phyloP scores from a whole-genome alignment of 2,329 filamentous ascomycete genomes.

The Fonsecaea pugnacius region DNA sequence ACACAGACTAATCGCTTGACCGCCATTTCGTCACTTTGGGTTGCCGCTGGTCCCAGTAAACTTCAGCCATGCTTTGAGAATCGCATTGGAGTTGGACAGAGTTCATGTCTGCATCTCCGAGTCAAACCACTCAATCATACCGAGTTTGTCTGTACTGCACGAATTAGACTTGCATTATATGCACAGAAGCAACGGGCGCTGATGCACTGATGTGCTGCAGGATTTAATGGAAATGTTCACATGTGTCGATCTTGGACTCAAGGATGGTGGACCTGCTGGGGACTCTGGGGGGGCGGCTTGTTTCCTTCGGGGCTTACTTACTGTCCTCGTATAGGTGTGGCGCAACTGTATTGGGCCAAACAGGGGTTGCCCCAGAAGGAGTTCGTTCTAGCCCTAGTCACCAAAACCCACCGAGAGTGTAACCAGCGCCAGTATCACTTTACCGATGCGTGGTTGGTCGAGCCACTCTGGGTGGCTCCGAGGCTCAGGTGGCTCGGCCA shows the following conservation, averaged over 20 bases:
- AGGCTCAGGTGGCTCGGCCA: background rate
- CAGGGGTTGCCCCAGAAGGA: background rate
- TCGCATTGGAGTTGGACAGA: background rate
- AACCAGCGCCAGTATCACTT: background rate
- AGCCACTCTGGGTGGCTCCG: slow-evolving; percentile 1
- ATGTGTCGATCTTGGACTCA: slow-evolving; percentile 13
- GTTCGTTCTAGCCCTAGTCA: slow-evolving; percentile 8
- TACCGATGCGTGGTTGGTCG: slow-evolving; percentile 6
- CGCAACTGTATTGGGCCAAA: slow-evolving; percentile 9
- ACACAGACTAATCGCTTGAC: background rate
- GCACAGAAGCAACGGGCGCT: slow-evolving; percentile 2
- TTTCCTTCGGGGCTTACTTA: background rate
- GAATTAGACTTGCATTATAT: slow-evolving; percentile 7
- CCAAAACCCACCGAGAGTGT: background rate
- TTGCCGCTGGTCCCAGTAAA: background rate
- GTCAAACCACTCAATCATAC: background rate
- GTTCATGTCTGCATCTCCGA: background rate
- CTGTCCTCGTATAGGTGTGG: slow-evolving; percentile 3
- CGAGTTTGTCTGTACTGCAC: slow-evolving; percentile 4
- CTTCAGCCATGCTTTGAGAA: background rate
- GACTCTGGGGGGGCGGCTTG: background rate
- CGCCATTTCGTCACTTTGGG: slow-evolving; percentile 7
- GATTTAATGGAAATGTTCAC: slow-evolving; percentile 7
- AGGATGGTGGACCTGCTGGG: background rate
- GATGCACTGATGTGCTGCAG: background rate